Conservation (phyloP, 345 rosid species). For the Xanthoceras sorbifolium region DNA sequence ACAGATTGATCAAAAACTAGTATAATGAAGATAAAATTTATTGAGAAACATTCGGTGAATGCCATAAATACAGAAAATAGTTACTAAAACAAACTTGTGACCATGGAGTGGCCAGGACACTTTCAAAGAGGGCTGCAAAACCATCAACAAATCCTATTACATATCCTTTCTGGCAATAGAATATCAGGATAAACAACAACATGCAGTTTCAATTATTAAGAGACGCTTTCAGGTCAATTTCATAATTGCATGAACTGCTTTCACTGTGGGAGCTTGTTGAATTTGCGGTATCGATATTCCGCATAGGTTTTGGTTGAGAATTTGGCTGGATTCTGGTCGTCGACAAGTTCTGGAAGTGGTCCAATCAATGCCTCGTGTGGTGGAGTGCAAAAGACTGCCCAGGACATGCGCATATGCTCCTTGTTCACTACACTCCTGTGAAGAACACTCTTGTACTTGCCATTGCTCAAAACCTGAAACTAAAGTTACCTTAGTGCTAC, state of each 20-base stretch:
- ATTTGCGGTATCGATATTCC: conserved; percentile 45
- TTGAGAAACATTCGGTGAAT: too few species aligned
- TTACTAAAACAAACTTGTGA: too few species aligned
- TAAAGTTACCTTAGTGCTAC: neutral
- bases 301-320: conserved; percentile 44
- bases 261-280: conserved; percentile 48
- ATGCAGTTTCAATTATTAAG: neutral
- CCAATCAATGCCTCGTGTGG: conserved; percentile 45
- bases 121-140: too few species aligned
- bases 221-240: neutral
- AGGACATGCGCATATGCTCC: conserved; percentile 47
- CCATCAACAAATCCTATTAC: too few species aligned
- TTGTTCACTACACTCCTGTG: conserved; percentile 55
- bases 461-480: conserved; percentile 58
- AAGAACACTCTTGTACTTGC: conserved; percentile 51
- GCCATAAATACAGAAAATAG: too few species aligned
- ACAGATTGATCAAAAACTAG: too few species aligned
- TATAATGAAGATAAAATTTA: too few species aligned
- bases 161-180: too few species aligned
- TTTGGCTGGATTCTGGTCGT: conserved; percentile 40
- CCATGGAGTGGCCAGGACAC: too few species aligned
- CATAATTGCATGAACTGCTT: neutral
- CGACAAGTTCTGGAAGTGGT: conserved; percentile 42
- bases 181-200: neutral
- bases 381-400: conserved; percentile 53